Conservation (phyloP, 768 basidiomycete species). For the Lactifluus pinguis region DNA sequence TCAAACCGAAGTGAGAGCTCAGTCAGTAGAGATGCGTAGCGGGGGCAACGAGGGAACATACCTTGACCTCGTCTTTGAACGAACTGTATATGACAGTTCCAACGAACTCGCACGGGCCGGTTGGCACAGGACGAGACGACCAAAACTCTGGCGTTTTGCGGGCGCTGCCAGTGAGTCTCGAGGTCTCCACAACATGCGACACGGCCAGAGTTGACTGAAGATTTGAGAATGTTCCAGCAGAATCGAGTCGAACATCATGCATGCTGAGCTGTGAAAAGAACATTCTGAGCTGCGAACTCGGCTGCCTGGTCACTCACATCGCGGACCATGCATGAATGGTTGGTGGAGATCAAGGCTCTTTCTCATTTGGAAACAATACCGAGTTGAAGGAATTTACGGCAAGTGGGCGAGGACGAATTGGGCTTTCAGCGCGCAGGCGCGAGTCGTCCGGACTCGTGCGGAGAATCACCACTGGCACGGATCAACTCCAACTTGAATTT, state of each 20-base stretch:
- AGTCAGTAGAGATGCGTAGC: conserved; percentile 12
- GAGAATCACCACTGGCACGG: too few relatives aligned
- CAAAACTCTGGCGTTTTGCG: conserved; percentile 11
- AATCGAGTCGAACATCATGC: conserved; percentile 9
- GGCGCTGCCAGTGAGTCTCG: neutral
- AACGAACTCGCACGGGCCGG: conserved; percentile 1
- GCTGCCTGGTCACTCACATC: too few relatives aligned
- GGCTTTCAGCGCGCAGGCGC: too few relatives aligned
- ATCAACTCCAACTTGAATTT: too few relatives aligned
- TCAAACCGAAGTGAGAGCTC: conserved; percentile 16
- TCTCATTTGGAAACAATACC: too few relatives aligned
- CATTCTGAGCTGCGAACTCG: neutral
- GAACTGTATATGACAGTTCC: conserved; percentile 1
- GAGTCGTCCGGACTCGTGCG: too few relatives aligned
- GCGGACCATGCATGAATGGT: too few relatives aligned
- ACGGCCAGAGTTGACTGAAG: conserved; percentile 5
- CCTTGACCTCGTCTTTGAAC: conserved; percentile 15
- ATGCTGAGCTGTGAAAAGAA: conserved; percentile 8
- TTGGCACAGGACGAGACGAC: conserved; percentile 7
- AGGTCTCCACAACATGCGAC: conserved; percentile 9
- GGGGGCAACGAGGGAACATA: conserved; percentile 14
- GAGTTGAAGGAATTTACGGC: too few relatives aligned
- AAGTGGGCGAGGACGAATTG: too few relatives aligned
- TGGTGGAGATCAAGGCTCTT: too few relatives aligned
- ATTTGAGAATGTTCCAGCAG: conserved; percentile 10